phyloP scores from a whole-genome alignment of 2,329 filamentous ascomycete species.

The Hymenoscyphus fructigenus region DNA sequence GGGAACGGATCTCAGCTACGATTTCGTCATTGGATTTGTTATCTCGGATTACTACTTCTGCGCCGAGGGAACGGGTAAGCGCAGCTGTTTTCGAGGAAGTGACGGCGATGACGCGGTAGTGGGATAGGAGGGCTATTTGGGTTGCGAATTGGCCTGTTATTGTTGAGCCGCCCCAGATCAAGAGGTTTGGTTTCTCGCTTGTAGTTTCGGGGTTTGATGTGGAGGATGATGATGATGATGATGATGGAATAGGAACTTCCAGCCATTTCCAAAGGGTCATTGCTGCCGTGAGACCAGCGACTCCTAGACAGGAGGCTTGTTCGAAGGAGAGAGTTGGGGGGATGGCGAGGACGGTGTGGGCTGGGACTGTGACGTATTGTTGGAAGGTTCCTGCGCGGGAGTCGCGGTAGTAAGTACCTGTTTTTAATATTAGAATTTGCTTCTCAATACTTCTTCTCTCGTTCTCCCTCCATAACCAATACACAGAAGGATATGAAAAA shows the following conservation, averaged over 20 bases:
- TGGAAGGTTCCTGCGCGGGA: slow-evolving; percentile 44
- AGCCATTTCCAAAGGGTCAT: slow-evolving; percentile 46
- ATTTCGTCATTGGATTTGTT: slow-evolving; percentile 38
- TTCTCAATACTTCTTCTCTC: slow-evolving; percentile 25
- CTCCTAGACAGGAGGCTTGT: slow-evolving; percentile 41
- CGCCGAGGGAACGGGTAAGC: slow-evolving; percentile 37
- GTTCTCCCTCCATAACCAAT: neutral
- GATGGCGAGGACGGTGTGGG: slow-evolving; percentile 43
- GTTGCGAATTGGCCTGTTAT: slow-evolving; percentile 44
- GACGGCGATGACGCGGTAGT: slow-evolving; percentile 41
- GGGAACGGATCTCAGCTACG: slow-evolving; percentile 35
- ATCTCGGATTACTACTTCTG: slow-evolving; percentile 38
- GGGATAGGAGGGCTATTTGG: slow-evolving; percentile 39
- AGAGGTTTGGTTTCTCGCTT: slow-evolving; percentile 20
- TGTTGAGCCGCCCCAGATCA: slow-evolving; percentile 45
- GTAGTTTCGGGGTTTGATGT: neutral
- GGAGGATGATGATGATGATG: neutral
- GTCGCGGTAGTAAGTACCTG: slow-evolving; percentile 45
- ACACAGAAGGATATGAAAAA: slow-evolving; percentile 34
- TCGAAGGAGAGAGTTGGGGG: slow-evolving; percentile 38
- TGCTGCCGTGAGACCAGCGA: slow-evolving; percentile 42
- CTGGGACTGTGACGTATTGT: slow-evolving; percentile 42
- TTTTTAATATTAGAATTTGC: slow-evolving; percentile 31
- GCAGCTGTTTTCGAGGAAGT: slow-evolving; percentile 35
- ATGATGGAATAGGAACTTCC: slow-evolving; percentile 32